Percentiles rank a stretch among this genome's conserved stretches.
Conservation (phyloP, 495 filamentous ascomycete species). For the Aspergillus kassunensis region DNA sequence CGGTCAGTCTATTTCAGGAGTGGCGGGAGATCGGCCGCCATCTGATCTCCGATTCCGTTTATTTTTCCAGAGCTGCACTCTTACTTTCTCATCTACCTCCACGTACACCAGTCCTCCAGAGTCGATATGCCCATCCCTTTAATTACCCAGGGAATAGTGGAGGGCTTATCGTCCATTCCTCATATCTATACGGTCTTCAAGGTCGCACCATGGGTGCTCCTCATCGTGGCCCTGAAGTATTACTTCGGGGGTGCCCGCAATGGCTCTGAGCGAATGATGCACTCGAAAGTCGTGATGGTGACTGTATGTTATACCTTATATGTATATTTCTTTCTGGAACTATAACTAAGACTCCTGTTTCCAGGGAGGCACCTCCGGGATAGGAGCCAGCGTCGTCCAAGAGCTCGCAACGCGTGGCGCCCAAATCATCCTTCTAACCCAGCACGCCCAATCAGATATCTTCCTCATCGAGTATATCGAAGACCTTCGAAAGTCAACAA, state of each 20-base stretch:
- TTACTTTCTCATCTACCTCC: background rate
- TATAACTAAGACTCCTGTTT: slow-evolving; percentile 2
- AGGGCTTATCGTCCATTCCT: slow-evolving; percentile 67
- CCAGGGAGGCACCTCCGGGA: slow-evolving; percentile 88
- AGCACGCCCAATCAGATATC: slow-evolving; percentile 70
- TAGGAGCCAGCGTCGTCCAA: slow-evolving; percentile 71
- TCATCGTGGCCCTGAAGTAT: slow-evolving; percentile 66
- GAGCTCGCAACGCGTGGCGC: slow-evolving; percentile 79
- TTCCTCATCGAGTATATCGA: slow-evolving; percentile 92
- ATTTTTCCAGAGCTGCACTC: slow-evolving; percentile 7
- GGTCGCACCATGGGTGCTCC: slow-evolving; percentile 49
- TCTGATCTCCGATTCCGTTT: background rate
- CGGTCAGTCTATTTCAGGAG: slow-evolving; percentile 1
- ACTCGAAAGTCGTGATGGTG: slow-evolving; percentile 87
- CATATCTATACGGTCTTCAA: slow-evolving; percentile 58
- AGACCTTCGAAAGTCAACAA: slow-evolving; percentile 73
- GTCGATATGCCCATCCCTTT: slow-evolving; percentile 75
- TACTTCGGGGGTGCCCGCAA: slow-evolving; percentile 76
- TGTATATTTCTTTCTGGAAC: background rate
- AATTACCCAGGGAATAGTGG: slow-evolving; percentile 52
- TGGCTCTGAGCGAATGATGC: slow-evolving; percentile 78
- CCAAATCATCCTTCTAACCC: slow-evolving; percentile 86
- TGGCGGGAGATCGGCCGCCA: slow-evolving; percentile 26
- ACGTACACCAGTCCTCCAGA: background rate
- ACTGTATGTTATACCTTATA: slow-evolving; percentile 55